Conservation (phyloP, 176 grass and related monocot species). For the Paspalum notatum region DNA sequence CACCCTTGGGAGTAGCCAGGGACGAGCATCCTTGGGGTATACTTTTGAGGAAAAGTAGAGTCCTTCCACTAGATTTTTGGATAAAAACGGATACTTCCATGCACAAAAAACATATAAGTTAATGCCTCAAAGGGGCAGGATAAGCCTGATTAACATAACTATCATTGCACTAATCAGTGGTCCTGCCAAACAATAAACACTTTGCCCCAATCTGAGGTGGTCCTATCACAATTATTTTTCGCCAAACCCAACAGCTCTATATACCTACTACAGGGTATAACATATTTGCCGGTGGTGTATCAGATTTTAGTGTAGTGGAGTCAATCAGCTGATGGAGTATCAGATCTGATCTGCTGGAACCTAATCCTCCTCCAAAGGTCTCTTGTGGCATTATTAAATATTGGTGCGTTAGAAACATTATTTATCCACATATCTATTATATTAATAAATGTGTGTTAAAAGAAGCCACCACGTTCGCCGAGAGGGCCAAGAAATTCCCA, state of each 20-base stretch:
- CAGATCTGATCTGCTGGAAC: constrained; percentile 49
- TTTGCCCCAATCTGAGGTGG: constrained; percentile 46
- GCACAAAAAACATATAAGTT: constrained; percentile 27
- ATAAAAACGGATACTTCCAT: constrained; percentile 51
- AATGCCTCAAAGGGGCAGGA: constrained; percentile 40
- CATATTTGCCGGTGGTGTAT: constrained; percentile 39
- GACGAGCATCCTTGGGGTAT: constrained; percentile 38
- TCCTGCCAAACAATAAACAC: constrained; percentile 45
- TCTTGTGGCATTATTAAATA: constrained; percentile 39
- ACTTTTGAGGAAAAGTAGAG: constrained; percentile 45
- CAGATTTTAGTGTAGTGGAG: constrained; percentile 44
- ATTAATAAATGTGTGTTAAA: too few relatives aligned
- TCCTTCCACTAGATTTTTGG: constrained; percentile 49
- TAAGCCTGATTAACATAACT: constrained; percentile 38
- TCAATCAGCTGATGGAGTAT: constrained; percentile 30
- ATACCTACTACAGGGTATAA: constrained; percentile 40
- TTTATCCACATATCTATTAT: constrained; percentile 18
- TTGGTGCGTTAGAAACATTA: constrained; percentile 29
- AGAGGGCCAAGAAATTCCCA: too few relatives aligned
- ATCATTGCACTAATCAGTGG: constrained; percentile 48
- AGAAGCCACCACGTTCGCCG: too few relatives aligned
- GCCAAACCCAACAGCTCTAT: constrained; percentile 39
- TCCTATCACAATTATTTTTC: constrained; percentile 40
- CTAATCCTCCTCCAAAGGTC: constrained; percentile 43
- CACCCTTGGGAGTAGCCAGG: background rate